Evolutionary conservation across 179 eudicot species (phyloP), one percentile per base, ranked within the genome.

Genomic region (Gypsophila paniculata): DNA sequence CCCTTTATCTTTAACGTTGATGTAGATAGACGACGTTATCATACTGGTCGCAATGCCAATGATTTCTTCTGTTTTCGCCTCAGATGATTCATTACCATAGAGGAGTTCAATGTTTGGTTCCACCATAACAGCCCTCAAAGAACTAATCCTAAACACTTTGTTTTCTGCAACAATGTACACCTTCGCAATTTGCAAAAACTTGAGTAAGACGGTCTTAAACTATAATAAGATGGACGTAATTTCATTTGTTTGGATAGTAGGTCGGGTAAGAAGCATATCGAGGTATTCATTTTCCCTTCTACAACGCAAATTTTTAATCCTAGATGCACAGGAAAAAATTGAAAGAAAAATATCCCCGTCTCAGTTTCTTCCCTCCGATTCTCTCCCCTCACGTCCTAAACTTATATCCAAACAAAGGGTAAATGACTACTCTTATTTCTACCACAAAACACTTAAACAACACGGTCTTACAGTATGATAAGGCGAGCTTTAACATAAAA

Each of bases 131-230:
- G 76, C 71, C 2, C 74, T 83, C 62, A 72, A 25, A 65, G 82
- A 77, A 44, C 78, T 84, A 55, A 94, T 76, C 76, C 72, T 82
- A 26, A 94, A 72, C 42, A 94, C 87, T 78, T 80, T 78, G 49
- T 91, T 84, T 77, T 91, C 97, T 67, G 97, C 97, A 73, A 89
- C 91, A 76, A 94, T 61, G 70, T 86, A 94, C 61, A 91, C 85
- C 99, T 94, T 85, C 85, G 74, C 81, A 74, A 76, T 78, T 4
- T 69, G 26, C 51, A 53, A 5, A 32, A 52, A 54, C 39, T 9
- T 26, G 21, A 23, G 17, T 63, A 63, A 63, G 44, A 17, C 66
- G 23, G 12, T 36, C 48, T 19, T 55, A 19, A 2, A 11, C 13
- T 19, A 19, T 18, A 22, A 19, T 55, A 55, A n/a, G n/a, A n/a